Evolutionary conservation across 768 basidiomycete genomes (phyloP).

Genomic region (Inosperma sp.): DNA sequence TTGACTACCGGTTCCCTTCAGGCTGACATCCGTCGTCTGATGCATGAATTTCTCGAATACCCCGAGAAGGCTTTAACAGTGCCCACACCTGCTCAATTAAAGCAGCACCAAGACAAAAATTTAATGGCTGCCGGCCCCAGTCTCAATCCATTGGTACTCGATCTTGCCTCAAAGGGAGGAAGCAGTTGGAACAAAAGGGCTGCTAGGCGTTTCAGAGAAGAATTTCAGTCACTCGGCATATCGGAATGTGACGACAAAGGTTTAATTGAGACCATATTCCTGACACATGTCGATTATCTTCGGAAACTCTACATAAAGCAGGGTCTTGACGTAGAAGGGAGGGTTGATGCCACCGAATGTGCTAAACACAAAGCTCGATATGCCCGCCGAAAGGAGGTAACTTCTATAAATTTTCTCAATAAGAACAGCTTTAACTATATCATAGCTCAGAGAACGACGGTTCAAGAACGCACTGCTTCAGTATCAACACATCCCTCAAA

Average conservation of each 20-base stretch:
- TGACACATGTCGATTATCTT: background rate
- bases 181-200: slow-evolving; percentile 1
- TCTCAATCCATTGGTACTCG: background rate
- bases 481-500: background rate
- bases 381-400: background rate
- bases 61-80: background rate
- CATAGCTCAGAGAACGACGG: background rate
- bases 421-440: background rate
- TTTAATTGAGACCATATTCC: background rate
- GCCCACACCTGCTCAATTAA: background rate
- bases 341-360: background rate
- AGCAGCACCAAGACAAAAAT: background rate
- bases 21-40: background rate
- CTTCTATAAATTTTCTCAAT: background rate
- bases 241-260: background rate
- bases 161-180: background rate
- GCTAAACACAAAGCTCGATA: background rate
- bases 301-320: slow-evolving; percentile 1
- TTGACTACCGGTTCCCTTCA: background rate
- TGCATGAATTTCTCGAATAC: slow-evolving; percentile 4
- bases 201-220: background rate
- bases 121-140: background rate
- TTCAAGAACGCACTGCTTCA: background rate
- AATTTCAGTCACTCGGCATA: background rate
- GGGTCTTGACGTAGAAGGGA: background rate